Evolutionary conservation across 2,329 filamentous ascomycete species (phyloP).

Genomic region (Penicillium italicum): DNA sequence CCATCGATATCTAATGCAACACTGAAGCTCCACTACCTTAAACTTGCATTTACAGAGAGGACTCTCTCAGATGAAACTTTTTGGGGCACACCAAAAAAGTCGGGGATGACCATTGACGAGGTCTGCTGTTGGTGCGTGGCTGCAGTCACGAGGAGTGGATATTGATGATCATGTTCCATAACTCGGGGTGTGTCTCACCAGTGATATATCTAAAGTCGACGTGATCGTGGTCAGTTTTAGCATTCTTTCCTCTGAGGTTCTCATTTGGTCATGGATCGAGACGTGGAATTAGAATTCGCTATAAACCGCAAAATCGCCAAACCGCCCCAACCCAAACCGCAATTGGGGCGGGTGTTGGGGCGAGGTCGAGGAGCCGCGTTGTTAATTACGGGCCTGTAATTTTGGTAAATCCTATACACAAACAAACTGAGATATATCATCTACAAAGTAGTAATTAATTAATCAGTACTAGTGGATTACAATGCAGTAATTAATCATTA

Average conservation of each 20-base stretch:
- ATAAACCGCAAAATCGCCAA: no score
- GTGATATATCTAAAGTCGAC: not conserved
- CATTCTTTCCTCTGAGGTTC: not conserved
- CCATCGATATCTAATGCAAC: not conserved
- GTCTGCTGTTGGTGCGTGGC: not conserved
- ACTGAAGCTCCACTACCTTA: not conserved
- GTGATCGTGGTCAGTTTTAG: slow-evolving; percentile 4
- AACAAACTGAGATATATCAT: no score
- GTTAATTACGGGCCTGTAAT: no score
- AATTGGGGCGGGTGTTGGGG: no score
- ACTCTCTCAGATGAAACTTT: no score
- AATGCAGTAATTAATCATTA: no score
- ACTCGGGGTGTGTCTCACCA: not conserved
- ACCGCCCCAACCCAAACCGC: no score
- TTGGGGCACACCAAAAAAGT: not conserved
- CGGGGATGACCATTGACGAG: not conserved
- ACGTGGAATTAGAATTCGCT: slow-evolving; percentile 9
- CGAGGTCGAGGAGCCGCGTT: no score
- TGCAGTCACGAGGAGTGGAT: not conserved
- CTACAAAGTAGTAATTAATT: no score
- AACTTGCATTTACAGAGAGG: not conserved
- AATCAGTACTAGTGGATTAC: no score
- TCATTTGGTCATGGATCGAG: slow-evolving; percentile 11
- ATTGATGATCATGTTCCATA: slow-evolving; percentile 8
- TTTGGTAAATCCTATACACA: no score